Evolutionary conservation across 2,329 filamentous ascomycete genomes (phyloP), one percentile per base, ranked within the genome.

Genomic region (Paraphoma chrysanthemicola): DNA sequence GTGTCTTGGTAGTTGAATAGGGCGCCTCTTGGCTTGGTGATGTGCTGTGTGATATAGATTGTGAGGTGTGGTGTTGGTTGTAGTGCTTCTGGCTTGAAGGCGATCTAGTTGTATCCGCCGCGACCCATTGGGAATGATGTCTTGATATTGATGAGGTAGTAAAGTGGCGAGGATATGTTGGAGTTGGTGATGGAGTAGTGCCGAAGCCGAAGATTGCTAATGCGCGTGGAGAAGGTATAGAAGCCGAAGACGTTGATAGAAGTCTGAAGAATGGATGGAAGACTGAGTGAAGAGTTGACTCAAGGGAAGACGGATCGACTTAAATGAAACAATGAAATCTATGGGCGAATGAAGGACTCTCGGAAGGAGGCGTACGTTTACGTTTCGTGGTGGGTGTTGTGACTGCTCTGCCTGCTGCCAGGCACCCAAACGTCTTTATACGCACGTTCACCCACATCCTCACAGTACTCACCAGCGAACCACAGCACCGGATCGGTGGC

Each of bases 91-190:
- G 33, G 33, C 29, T 51, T 36, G 51, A 53, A 33, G 43, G 43
- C 38, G 57, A 42, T 59, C 67, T 69, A 78, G 74, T 80, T 80
- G 75, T 80, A 81, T 48, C 78, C 78, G 62, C 75, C 73, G 48
- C 73, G 73, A 62, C 73, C 72, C 71, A 73, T 74, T 56, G 49
- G 55, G 39, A 42, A 14, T n/a, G 12, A 16, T 42, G n/a, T n/a
- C 39, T 17, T 42, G 39, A 16, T n/a, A 16, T 14, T 42, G 39
- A 14, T 42, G 39, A 16, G 9, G 44, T 46, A 30, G 44, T 46
- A 17, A 17, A 29, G 44, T 48, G n/a, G 36, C 23, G 47, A 44
- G 17, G 28, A 23, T 12, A n/a, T 31, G 44, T 5, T 29, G 51
- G 16, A 42, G 39, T 8, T 42, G 39, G 39, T 16, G 16, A n/a